Percentiles rank a stretch among this genome's conserved stretches.
These are phyloP conservation scores for Myxozyma mucilagina DNA, from an alignment of 805 yeast genomes.

Conservation along the genomic window DNA sequence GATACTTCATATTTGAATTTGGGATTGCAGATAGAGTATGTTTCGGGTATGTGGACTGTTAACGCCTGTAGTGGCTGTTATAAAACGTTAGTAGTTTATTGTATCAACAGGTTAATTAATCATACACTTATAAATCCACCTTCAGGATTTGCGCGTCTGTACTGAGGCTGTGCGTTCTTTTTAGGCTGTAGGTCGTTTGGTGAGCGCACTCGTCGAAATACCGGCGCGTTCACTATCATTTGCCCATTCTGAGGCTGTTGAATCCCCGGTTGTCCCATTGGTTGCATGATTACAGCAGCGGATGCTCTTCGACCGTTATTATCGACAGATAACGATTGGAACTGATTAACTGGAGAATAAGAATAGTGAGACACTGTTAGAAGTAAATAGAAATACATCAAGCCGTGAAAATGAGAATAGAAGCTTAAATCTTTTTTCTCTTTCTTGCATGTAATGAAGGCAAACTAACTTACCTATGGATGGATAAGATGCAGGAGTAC, in stretches of 20 bases:
- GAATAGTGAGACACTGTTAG: constrained; percentile 12
- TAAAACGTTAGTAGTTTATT: too few relatives aligned
- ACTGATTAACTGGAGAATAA: constrained; percentile 21
- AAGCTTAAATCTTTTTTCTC: too few relatives aligned
- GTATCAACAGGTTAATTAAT: background rate
- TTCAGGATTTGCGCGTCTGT: constrained; percentile 34
- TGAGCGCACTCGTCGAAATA: constrained; percentile 24
- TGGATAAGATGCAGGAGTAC: constrained; percentile 6
- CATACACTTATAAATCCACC: constrained; percentile 35
- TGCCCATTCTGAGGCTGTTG: background rate
- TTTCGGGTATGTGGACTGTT: constrained; percentile 71
- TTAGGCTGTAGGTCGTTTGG: constrained; percentile 27
- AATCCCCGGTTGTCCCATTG: background rate
- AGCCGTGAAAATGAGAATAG: background rate
- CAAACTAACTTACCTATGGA: constrained; percentile 12
- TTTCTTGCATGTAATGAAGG: background rate
- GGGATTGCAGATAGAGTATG: constrained; percentile 84
- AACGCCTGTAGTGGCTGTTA: constrained; percentile 78
- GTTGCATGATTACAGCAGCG: constrained; percentile 20
- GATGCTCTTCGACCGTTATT: constrained; percentile 22
- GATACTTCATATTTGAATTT: constrained; percentile 77
- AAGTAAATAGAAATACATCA: background rate
- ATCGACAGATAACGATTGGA: constrained; percentile 26
- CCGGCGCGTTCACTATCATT: constrained; percentile 12
- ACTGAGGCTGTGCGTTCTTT: constrained; percentile 29